phyloP scores from a whole-genome alignment of 768 basidiomycete species.

The Russula brevipes region DNA sequence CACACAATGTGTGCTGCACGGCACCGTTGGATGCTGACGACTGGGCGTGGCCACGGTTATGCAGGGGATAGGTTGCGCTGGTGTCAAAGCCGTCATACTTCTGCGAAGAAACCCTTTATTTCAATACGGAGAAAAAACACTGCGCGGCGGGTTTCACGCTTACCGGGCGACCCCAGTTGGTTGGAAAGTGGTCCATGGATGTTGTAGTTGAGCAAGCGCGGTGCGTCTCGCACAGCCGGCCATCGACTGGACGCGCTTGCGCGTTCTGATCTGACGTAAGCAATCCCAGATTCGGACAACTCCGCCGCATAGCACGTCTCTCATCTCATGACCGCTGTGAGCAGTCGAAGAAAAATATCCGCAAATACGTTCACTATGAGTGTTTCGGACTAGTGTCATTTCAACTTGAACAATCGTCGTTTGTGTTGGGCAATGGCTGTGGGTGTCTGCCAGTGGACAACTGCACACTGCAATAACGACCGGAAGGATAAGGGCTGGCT shows the following conservation, averaged over 20 bases:
- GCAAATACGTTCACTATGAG: too few relatives aligned
- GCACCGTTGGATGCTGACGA: slow-evolving; percentile 46
- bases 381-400: too few relatives aligned
- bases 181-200: slow-evolving; percentile 78
- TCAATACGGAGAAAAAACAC: background rate
- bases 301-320: too few relatives aligned
- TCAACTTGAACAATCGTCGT: too few relatives aligned
- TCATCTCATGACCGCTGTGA: too few relatives aligned
- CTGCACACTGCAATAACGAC: too few relatives aligned
- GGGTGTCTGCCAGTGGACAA: too few relatives aligned
- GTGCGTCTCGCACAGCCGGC: background rate
- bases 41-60: slow-evolving; percentile 49
- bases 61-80: slow-evolving; percentile 72
- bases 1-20: slow-evolving; percentile 78
- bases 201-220: background rate
- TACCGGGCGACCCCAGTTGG: slow-evolving; percentile 60
- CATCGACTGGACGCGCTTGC: slow-evolving; percentile 8
- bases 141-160: background rate
- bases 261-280: slow-evolving; percentile 18
- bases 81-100: slow-evolving; percentile 71
- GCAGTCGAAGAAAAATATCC: too few relatives aligned
- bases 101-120: slow-evolving; percentile 33
- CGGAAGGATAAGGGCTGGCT: too few relatives aligned
- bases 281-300: background rate
- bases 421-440: too few relatives aligned